Evolutionary conservation across 2,329 filamentous ascomycete genomes (phyloP).

Genomic region (Penicillium aurantiogriseum): DNA sequence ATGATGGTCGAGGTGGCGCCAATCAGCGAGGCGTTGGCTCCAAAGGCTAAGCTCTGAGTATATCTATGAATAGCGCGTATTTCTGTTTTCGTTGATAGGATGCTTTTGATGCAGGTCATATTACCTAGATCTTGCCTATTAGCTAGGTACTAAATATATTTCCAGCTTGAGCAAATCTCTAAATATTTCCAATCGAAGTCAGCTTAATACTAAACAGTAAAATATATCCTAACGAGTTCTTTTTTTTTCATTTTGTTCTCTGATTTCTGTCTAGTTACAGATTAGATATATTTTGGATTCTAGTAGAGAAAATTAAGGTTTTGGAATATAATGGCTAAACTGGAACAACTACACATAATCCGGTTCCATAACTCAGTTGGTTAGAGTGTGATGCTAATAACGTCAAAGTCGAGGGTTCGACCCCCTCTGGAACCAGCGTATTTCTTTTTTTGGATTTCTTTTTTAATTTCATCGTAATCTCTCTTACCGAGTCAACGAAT

Average conservation of each 20-base stretch:
- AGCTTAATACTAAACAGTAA: background rate
- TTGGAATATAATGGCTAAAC: no score
- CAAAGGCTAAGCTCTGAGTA: conserved; percentile 46
- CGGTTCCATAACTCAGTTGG: no score
- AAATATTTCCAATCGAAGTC: background rate
- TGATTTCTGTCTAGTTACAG: no score
- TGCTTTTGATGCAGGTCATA: background rate
- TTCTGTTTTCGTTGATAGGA: background rate
- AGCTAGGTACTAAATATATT: background rate
- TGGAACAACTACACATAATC: no score
- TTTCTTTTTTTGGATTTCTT: no score
- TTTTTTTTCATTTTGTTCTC: background rate
- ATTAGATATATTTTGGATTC: no score
- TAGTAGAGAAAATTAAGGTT: no score
- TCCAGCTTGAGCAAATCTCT: background rate
- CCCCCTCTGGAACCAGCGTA: no score
- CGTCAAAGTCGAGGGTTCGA: no score
- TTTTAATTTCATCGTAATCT: no score
- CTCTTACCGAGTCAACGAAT: no score
- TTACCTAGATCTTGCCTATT: background rate
- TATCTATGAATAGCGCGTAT: background rate
- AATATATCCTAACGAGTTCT: background rate
- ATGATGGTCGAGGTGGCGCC: conserved; percentile 50
- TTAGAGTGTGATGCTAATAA: no score
- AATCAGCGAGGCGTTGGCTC: conserved; percentile 31